Base-by-base conservation (phyloP, 768 basidiomycete species). In the Suillus tomentosus region DNA sequence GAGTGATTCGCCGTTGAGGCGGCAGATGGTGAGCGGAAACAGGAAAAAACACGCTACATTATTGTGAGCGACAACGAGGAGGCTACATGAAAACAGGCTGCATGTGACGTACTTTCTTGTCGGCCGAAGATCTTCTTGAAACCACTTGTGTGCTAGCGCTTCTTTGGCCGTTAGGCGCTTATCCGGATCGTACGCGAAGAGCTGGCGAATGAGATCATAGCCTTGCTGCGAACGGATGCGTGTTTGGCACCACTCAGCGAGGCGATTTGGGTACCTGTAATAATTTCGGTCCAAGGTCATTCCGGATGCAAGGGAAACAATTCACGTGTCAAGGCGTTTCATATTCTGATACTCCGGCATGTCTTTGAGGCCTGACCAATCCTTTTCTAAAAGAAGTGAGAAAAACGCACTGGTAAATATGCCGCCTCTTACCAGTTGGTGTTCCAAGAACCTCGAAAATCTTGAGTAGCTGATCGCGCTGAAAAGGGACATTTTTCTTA, bases 401-500 rank as follows among this genome's bases (percentile, higher is more conserved):
- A 55, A 53, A 17, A 39, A 45, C 64, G 39, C 3, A 56, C 22
- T 45, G 9, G 37, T 42, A 37, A 63, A 65, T 36, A 13, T 48
- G 58, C 42, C n/a, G 22, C 40, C 5, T 76, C 84, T 68, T 70
- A 94, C 95, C 89, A 60, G 91, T 85, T 51, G 96, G 91, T 5
- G 91, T 94, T 5, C 97, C 96, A 19, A 97, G 76, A 0, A 99
- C 90, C 70, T 99, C 97, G 64, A 98, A 90, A n/a, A 99, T 97
- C 78, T 94, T 96, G 34, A 92, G 78, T 64, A 99, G 82, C 71
- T 99, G 97, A 75, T 99, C 97, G 62, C 90, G 84, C 74, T 99
- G 97, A 74, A 99, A 99, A 0, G 97, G 97, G 0, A 99, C 89
- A 64, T 94, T 95, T 82, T 99, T 99, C 82, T 98, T 96, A 36